Evolutionary conservation across 192 early-diverging fungal genomes (phyloP), one percentile per base, ranked within the genome.

Genomic region (Obelidium mucronatum): DNA sequence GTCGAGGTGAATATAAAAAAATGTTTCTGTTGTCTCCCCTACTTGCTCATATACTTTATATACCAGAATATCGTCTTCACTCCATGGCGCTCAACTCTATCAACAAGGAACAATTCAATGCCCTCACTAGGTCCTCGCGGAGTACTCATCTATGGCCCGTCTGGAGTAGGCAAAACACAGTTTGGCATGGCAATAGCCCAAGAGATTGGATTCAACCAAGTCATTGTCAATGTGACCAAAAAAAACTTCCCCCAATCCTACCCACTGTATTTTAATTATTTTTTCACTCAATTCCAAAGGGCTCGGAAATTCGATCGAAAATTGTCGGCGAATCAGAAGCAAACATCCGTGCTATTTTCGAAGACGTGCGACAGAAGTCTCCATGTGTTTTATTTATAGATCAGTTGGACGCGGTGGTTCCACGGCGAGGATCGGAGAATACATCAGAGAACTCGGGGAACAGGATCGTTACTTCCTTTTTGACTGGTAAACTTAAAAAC

Each of bases 381-480:
- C 97, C 97, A 0, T 97, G 95, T 67, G 91, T 97, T 8, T 78
- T 98, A 17, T 90, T 98, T 40, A 94, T 98, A 73, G 97, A 98
- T 81, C 94, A 98, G 81, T 90, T 95, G 60, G 96, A 97, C 74
- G 87, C 92, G n/a, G 76, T 97, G 4, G 88, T 92, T 0, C 93
- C 93, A 17, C 80, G 79, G 34, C 85, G 94, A 69, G 69, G 40
- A 17, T 13, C 30, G 5, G 62, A 85, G 30, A 65, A 75, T 36
- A 89, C 93, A 4, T 89, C 92, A 0, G 94, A 96, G 74, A 93
- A 93, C 72, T 94, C 93, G 5, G 88, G 88, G 22, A 92, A 95
- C 59, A 88, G 96, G 28, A 93, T 96, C 30, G 94, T 96, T n/a
- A 95, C 96, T 37, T 88, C 90, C 30, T 85, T 97, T 56, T 84